Evolutionary conservation across 345 rosid species (phyloP).

Genomic region (Heritiera fomes): DNA sequence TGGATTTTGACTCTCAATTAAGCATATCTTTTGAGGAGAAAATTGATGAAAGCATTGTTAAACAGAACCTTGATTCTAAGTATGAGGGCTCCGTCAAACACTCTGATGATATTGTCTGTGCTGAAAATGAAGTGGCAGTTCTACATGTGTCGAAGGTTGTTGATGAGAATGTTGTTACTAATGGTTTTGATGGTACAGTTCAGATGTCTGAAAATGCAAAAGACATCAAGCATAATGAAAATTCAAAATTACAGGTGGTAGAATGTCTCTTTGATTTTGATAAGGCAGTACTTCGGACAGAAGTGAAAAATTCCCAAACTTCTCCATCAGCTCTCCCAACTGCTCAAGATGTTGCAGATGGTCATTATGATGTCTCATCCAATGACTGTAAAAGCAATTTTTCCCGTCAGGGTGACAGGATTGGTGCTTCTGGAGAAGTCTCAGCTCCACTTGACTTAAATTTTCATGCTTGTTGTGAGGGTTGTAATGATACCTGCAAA

Average conservation of each 20-base stretch:
- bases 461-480: neutral
- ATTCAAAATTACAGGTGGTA: neutral
- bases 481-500: neutral
- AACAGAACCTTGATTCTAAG: conserved; percentile 10
- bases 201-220: conserved; percentile 11
- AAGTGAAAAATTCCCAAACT: neutral
- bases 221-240: neutral
- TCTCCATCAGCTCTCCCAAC: neutral
- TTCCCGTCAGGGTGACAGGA: neutral
- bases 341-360: neutral
- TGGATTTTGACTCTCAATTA: conserved; percentile 2
- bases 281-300: neutral
- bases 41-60: conserved; percentile 13
- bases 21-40: neutral
- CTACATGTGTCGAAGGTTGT: neutral
- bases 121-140: conserved; percentile 8
- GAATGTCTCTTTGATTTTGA: conserved; percentile 4
- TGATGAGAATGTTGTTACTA: neutral
- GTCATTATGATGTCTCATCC: neutral
- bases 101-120: neutral
- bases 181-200: neutral
- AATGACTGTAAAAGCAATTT: neutral
- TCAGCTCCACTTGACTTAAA: neutral
- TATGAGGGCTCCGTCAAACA: conserved; percentile 16
- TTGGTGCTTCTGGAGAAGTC: neutral